Conservation (phyloP, 345 rosid genomes). For the Sonneratia alba region DNA sequence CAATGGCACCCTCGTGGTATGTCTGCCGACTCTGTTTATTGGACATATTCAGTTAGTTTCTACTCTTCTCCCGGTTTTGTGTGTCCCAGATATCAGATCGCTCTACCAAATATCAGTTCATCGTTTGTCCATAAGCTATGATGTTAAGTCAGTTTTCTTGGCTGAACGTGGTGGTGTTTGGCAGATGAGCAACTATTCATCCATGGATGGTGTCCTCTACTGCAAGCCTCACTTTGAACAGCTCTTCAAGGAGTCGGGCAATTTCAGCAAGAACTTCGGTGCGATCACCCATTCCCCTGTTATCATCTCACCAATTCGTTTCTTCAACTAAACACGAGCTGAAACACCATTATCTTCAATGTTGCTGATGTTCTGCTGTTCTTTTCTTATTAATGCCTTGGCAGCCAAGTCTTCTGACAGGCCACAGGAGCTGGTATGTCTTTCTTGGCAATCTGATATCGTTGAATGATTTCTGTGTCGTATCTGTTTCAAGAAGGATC, state of each 20-base stretch:
- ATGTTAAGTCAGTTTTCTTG: background rate
- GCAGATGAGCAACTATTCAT: conserved; percentile 95
- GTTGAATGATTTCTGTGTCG: background rate
- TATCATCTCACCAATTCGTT: background rate
- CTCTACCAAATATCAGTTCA: background rate
- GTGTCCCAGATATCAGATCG: too few species aligned
- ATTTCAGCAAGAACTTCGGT: conserved; percentile 83
- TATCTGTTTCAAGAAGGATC: background rate
- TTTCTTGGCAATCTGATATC: background rate
- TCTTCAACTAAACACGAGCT: background rate
- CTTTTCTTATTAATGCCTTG: background rate
- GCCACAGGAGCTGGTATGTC: conserved; percentile 49
- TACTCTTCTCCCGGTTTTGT: too few species aligned
- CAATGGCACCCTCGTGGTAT: conserved; percentile 78
- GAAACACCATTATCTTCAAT: background rate
- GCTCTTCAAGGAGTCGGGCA: conserved; percentile 96
- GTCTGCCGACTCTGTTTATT: background rate
- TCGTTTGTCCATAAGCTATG: background rate
- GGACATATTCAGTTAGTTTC: too few species aligned
- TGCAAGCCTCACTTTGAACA: conserved; percentile 98
- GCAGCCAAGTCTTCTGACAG: conserved; percentile 44
- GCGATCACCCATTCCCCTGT: background rate
- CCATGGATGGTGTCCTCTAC: conserved; percentile 95
- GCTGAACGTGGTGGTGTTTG: background rate
- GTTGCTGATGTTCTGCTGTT: background rate